Conservation (phyloP, 2,329 filamentous ascomycete species). For the Pseudogymnoascus sp. region DNA sequence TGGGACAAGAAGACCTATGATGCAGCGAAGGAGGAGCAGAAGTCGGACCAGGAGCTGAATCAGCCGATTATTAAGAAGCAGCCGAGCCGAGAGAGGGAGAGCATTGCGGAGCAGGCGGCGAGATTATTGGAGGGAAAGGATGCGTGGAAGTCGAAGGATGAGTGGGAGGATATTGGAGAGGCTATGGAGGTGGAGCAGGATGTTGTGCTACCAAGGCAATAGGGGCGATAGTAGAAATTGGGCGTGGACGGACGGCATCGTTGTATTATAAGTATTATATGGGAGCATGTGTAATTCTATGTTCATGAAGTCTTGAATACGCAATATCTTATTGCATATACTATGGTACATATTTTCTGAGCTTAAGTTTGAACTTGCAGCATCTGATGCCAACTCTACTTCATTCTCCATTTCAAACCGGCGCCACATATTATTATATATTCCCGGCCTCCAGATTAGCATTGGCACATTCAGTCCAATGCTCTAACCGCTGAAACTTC, state of each 20-base stretch:
- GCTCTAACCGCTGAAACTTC: conserved; percentile 55
- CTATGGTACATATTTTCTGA: background rate
- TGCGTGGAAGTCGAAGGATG: conserved; percentile 45
- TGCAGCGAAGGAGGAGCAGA: conserved; percentile 42
- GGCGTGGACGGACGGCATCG: background rate
- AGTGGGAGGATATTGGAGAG: conserved; percentile 36
- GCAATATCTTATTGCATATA: background rate
- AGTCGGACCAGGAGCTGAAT: conserved; percentile 29
- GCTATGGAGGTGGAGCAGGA: conserved; percentile 26
- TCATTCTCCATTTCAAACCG: background rate
- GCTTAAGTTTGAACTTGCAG: background rate
- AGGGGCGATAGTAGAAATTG: conserved; percentile 11
- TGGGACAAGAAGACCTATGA: conserved; percentile 58
- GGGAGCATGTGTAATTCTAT: conserved; percentile 6
- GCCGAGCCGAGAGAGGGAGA: conserved; percentile 32
- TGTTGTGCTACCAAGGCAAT: conserved; percentile 16
- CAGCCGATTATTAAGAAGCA: conserved; percentile 25
- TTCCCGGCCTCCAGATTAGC: background rate
- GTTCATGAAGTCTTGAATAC: conserved; percentile 4
- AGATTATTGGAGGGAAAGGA: conserved; percentile 52
- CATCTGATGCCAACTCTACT: background rate
- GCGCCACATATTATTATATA: background rate
- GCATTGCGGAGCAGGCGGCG: conserved; percentile 54
- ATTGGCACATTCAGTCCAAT: conserved; percentile 37
- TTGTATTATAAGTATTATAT: conserved; percentile 9